Evolutionary conservation across 2,329 filamentous ascomycete species (phyloP).

Genomic region (Aureobasidium leucospermi): DNA sequence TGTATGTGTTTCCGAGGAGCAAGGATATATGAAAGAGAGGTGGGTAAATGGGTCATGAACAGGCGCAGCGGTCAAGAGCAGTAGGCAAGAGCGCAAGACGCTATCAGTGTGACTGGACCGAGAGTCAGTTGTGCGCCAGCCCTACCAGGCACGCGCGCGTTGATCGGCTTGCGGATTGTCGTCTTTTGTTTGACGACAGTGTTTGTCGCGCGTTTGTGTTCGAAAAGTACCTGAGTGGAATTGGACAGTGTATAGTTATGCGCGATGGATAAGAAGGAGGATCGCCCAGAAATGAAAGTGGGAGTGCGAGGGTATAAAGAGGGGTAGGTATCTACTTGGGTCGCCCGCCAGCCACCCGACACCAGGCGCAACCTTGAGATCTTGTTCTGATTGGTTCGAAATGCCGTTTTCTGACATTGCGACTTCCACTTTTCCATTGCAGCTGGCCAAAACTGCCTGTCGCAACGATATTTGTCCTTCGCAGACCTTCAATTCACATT

Average conservation of each 20-base stretch:
- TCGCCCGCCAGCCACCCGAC: background rate
- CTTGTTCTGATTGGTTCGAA: background rate
- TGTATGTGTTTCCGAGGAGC: background rate
- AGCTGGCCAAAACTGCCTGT: background rate
- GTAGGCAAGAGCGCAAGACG: conserved; percentile 8
- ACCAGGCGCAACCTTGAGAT: background rate
- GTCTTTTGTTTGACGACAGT: background rate
- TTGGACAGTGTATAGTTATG: conserved; percentile 10
- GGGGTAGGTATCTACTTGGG: background rate
- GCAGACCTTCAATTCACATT: background rate
- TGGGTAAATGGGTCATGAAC: background rate
- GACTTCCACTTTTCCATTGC: background rate
- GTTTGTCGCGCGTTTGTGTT: conserved; percentile 8
- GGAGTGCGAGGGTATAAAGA: conserved; percentile 6
- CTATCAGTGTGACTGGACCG: conserved; percentile 6
- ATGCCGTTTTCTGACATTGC: background rate
- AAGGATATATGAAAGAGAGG: background rate
- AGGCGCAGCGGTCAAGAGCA: conserved; percentile 6
- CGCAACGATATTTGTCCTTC: background rate
- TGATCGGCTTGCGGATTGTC: background rate
- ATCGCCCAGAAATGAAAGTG: conserved; percentile 9
- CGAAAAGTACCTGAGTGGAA: conserved; percentile 6
- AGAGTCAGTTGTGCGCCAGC: conserved; percentile 10
- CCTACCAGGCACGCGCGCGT: conserved; percentile 3
- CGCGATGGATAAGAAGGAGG: conserved; percentile 5